phyloP scores from a whole-genome alignment of 108 stramenopile species.

The Nitzschia sp. region DNA sequence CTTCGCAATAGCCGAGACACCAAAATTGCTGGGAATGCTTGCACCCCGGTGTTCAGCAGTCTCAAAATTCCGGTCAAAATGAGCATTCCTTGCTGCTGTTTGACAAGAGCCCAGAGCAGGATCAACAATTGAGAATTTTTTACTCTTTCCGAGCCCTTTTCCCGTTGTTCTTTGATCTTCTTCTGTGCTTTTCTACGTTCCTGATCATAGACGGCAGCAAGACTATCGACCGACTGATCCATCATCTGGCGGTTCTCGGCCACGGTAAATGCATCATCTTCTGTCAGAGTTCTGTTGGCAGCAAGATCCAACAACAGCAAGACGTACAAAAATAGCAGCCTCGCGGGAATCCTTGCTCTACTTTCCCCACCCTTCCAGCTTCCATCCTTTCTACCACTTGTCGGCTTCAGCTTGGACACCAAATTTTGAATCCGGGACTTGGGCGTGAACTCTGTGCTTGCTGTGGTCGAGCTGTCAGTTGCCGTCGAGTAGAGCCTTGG shows the following conservation, averaged over 20 bases:
- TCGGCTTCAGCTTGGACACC: slow-evolving; percentile 21
- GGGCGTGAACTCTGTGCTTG: background rate
- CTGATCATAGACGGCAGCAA: slow-evolving; percentile 26
- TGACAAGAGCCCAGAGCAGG: slow-evolving; percentile 53
- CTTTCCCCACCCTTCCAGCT: slow-evolving; percentile 58
- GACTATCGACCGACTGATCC: slow-evolving; percentile 30
- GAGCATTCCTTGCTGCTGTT: slow-evolving; percentile 47
- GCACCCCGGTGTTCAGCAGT: slow-evolving; percentile 64
- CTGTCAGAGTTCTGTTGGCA: slow-evolving; percentile 50
- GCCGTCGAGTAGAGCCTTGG: background rate
- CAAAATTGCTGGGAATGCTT: slow-evolving; percentile 75
- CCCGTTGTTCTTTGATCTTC: slow-evolving; percentile 12
- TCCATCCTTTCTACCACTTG: slow-evolving; percentile 15
- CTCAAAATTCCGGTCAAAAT: slow-evolving; percentile 64
- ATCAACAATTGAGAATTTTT: slow-evolving; percentile 48
- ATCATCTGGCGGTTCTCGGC: slow-evolving; percentile 23
- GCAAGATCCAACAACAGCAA: slow-evolving; percentile 52
- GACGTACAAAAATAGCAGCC: slow-evolving; percentile 59
- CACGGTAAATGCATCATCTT: slow-evolving; percentile 60
- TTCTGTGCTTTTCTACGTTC: slow-evolving; percentile 22
- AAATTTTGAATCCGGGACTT: slow-evolving; percentile 21
- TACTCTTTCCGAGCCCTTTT: slow-evolving; percentile 11
- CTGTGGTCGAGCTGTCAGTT: background rate
- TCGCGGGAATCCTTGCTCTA: slow-evolving; percentile 47
- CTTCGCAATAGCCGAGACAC: slow-evolving; percentile 66